Conservation (phyloP, 2,329 filamentous ascomycete genomes). For the Rutstroemia sydowiana region DNA sequence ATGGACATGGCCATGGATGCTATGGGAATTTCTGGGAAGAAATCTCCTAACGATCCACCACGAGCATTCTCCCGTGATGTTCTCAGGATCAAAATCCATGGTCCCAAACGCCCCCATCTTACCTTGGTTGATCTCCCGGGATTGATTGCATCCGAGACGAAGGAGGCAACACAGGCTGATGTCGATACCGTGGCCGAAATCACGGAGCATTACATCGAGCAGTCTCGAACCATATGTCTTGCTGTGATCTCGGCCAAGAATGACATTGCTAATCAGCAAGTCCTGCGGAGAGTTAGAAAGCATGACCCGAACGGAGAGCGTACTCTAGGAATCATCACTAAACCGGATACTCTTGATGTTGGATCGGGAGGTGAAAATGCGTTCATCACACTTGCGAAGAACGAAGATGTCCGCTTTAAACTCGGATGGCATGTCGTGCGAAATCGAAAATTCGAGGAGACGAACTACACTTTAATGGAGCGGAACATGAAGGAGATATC, state of each 20-base stretch:
- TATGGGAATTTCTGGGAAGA: conserved; percentile 19
- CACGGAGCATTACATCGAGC: conserved; percentile 34
- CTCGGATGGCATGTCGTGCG: conserved; percentile 44
- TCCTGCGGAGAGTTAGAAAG: conserved; percentile 32
- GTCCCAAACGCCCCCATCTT: conserved; percentile 22
- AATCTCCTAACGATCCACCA: background rate
- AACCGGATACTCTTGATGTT: conserved; percentile 34
- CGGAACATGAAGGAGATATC: conserved; percentile 18
- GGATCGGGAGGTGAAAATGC: conserved; percentile 32
- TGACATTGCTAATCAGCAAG: conserved; percentile 36
- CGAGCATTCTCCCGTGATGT: conserved; percentile 24
- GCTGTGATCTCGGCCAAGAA: conserved; percentile 39
- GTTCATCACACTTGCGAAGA: conserved; percentile 33
- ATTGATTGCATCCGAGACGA: conserved; percentile 24
- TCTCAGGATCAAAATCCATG: conserved; percentile 25
- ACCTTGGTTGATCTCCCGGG: conserved; percentile 32
- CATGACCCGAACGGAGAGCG: conserved; percentile 31
- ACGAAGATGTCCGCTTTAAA: conserved; percentile 35
- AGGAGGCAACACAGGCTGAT: conserved; percentile 23
- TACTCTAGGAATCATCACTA: conserved; percentile 41
- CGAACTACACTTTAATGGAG: conserved; percentile 24
- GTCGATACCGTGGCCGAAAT: conserved; percentile 27
- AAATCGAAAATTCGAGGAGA: conserved; percentile 36
- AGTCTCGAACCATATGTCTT: conserved; percentile 38
- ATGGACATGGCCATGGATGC: conserved; percentile 24